A percentile compares a stretch with the other conserved stretches of the same genome.
These are phyloP conservation scores for Alternaria metachromatica DNA, from an alignment of 2,329 filamentous ascomycete species.

Conservation along the genomic window DNA sequence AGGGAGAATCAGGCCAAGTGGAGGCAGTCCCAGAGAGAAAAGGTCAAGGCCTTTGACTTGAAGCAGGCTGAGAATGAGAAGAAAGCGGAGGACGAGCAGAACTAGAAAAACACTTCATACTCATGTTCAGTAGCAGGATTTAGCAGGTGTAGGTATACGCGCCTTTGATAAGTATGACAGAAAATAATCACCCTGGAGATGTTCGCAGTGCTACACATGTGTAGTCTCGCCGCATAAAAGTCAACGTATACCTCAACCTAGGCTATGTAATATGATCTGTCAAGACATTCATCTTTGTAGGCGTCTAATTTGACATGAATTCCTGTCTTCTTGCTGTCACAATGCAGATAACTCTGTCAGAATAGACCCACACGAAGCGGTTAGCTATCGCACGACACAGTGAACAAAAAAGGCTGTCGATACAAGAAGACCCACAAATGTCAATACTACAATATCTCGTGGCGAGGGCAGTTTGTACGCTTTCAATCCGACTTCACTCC, in stretches of 20 bases:
- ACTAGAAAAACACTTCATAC: accelerated
- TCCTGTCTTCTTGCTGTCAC: neutral
- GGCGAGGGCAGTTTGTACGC: neutral
- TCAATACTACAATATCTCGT: neutral
- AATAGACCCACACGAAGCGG: neutral
- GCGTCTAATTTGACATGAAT: neutral
- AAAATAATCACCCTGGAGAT: neutral
- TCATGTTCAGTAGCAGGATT: neutral
- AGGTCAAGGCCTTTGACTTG: neutral
- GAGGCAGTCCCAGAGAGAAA: neutral
- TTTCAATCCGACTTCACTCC: neutral
- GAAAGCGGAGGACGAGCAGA: neutral
- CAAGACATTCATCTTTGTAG: neutral
- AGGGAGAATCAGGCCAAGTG: neutral
- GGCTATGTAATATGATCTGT: neutral
- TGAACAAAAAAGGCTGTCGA: neutral
- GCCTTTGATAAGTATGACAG: neutral
- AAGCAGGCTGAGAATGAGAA: neutral
- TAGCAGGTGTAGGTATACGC: neutral
- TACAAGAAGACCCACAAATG: neutral
- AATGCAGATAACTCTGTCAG: neutral
- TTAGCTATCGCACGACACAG: neutral
- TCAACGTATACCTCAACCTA: neutral
- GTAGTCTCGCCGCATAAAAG: neutral
- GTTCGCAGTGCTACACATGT: neutral